Percentiles rank a stretch among this genome's conserved stretches.
Conservation (phyloP, 345 rosid genomes). For the Adansonia digitata region DNA sequence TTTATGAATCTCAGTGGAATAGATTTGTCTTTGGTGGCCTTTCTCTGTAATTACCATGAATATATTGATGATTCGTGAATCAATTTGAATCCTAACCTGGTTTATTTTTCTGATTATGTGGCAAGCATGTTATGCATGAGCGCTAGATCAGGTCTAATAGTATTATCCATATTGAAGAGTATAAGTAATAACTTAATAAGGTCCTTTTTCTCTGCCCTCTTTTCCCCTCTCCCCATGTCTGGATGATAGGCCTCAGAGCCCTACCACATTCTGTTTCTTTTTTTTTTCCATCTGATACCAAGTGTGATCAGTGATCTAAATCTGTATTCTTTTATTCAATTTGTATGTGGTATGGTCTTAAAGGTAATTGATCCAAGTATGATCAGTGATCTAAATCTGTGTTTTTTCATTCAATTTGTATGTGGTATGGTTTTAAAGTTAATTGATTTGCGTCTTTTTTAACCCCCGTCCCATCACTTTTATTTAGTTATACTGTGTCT, state of each 20-base stretch:
- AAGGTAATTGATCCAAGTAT: not conserved
- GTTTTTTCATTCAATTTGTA: not conserved
- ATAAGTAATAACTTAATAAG: not conserved
- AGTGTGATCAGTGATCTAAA: not conserved
- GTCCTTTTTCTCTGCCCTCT: not conserved
- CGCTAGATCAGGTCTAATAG: not conserved
- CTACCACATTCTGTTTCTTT: not conserved
- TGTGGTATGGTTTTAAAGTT: not conserved
- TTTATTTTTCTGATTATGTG: not conserved
- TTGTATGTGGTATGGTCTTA: not conserved
- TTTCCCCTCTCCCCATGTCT: not conserved
- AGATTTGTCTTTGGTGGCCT: too few relatives aligned
- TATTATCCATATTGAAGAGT: not conserved
- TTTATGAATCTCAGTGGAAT: not conserved
- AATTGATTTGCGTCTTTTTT: not conserved
- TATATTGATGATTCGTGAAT: not conserved
- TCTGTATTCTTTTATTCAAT: not conserved
- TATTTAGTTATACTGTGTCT: not conserved
- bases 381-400: not conserved
- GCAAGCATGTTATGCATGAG: conserved; percentile 3
- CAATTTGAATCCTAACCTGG: not conserved
- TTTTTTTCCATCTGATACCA: not conserved
- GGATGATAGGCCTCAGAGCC: not conserved
- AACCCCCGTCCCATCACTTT: not conserved
- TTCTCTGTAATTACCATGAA: conserved; percentile 2